Percentiles rank a stretch among this genome's conserved stretches.
These are phyloP conservation scores for Tetrahymena malaccensis DNA, from an alignment of 73 alveolate species.

Conservation along the genomic window DNA sequence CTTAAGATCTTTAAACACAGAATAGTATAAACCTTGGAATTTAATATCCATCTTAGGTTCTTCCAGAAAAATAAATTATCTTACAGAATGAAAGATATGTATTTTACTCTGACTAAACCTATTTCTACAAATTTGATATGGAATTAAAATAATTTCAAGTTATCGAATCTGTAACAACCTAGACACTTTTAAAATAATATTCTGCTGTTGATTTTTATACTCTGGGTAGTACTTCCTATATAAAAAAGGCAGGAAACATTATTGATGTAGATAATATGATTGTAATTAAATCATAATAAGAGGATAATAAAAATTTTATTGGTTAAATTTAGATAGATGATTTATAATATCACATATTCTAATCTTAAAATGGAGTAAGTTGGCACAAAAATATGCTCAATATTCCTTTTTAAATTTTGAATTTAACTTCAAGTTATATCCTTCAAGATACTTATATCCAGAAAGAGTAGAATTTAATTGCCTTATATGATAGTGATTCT, in stretches of 20 bases:
- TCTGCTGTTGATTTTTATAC: not conserved
- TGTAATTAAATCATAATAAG: not conserved
- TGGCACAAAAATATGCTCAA: not conserved
- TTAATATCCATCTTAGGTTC: not conserved
- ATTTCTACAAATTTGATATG: not conserved
- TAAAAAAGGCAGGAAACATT: not conserved
- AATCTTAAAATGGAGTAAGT: not conserved
- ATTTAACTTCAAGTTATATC: not conserved
- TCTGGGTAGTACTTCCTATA: not conserved
- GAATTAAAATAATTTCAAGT: not conserved
- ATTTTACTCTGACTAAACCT: not conserved
- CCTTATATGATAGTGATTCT: not conserved
- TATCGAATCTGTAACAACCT: not conserved
- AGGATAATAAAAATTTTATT: not conserved
- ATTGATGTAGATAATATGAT: not conserved
- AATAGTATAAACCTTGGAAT: not conserved
- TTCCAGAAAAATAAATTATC: not conserved
- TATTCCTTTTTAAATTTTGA: not conserved
- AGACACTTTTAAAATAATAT: too few relatives aligned
- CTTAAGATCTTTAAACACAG: not conserved
- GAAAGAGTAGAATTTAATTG: not conserved
- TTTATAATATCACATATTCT: not conserved
- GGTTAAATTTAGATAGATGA: not conserved
- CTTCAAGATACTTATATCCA: not conserved
- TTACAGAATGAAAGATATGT: not conserved